Base-by-base conservation (phyloP, 805 yeast species). In the Ogataea salicorniae region DNA sequence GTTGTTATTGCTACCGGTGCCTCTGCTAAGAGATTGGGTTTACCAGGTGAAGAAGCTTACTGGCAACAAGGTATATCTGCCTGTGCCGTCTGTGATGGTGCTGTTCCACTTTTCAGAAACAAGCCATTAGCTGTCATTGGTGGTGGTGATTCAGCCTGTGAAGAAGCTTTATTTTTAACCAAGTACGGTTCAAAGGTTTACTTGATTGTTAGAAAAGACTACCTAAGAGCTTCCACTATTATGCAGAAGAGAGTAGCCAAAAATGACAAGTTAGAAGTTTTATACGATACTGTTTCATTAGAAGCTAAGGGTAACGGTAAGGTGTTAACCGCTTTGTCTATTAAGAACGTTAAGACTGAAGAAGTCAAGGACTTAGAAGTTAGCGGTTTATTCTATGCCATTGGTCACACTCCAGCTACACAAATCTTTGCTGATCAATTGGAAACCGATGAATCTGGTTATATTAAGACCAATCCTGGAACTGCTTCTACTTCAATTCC, bases 31-130 rank as follows among this genome's bases (percentile, higher is more conserved):
- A 87, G 99, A 76, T 78, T 94, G 72, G 72, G 79, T 66, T 75
- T 94, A 52, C 96, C 97, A 50, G 99, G 99, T 61, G 99, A 94
- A 75, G 98, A 94, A 57, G 78, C 79, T 34, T 94, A 94, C 80
- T 94, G 99, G 99, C 99, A 94, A 76, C 86, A 85, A 68, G 99
- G 99, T 70, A 94, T 94, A 58, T 87, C 96, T 58, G 99, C 99
- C 16, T 94, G 99, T 77, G 99, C 99, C 37, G 99, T 94, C 53
- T 94, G 99, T 74, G 99, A 94, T 68, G 99, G 99, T 71, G 99
- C 99, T 34, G 95, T 94, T 43, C 99, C 99, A 60, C 91, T 94
- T 60, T 94, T 94, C 77, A 87, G 98, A 78, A 87, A 94, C 77
- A 87, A 90, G 72, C 98, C 99, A 37, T 80, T 94, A 67, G 98